Base-by-base conservation (phyloP, 108 stramenopile species). In the Cyclotella kingstonii region DNA sequence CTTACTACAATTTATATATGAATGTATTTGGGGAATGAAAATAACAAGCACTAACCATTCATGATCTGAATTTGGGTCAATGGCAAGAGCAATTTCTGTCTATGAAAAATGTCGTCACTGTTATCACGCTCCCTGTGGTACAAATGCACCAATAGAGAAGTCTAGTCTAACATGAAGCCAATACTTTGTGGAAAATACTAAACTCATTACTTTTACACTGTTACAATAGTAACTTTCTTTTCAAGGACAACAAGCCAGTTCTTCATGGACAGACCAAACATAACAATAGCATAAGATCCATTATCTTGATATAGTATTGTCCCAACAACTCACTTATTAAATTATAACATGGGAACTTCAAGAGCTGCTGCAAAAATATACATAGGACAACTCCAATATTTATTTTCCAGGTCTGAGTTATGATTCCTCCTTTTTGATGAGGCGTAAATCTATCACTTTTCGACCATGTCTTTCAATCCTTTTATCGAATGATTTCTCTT, bases 101-200 rank as follows among this genome's bases (percentile, higher is more conserved):
- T 68, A 33, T 70, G 29, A 43, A 75, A 75, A 43, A 75, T 36
- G 3, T 14, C 49, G 14, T 43, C 15, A 12, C 23, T 59, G 7
- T 48, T 68, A 25, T 44, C 45, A 43, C n/a, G 73, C 73, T 15
- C 68, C 30, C 25, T 75, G 73, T 28, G 70, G 44, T 0, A 27
- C 22, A 29, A 34, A 75, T 8, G 49, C 26, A 30, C 73, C 62
- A 27, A 43, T 34, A 33, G 62, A 70, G 27, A 68, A 27, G 23
- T 69, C 68, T 4, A 75, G 51, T 3, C 73, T 68, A 40, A 63
- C 55, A 19, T 68, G 73, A 34, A 75, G 73, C 4, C 73, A 42
- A n/a, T 64, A 30, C 49, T 48, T 64, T 30, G 21, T 60, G 30
- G 63, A 75, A 10, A 75, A 54, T 9, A 63, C 52, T 25, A 63